Evolutionary conservation across 2,329 filamentous ascomycete species (phyloP), one percentile per base, ranked within the genome.

Genomic region (Verticillium longisporum): DNA sequence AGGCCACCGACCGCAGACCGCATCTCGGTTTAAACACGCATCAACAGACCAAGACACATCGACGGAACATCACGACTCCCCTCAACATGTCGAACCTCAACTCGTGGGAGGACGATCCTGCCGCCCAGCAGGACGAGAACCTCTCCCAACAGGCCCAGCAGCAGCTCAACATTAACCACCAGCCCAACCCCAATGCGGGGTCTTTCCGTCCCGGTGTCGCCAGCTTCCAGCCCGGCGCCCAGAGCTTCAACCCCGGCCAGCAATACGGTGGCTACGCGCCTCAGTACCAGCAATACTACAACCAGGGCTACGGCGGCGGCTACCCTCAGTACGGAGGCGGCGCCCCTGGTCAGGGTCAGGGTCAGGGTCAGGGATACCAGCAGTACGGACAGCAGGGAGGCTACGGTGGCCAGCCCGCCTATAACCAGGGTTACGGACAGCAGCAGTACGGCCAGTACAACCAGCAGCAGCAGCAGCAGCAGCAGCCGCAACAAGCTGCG

Each of bases 41-140:
- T 32, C 56, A 50, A 6, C 18, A 58, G n/a, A 13, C 32, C 11
- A 9, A 32, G 13, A 14, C 55, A 15, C 31, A 33, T 15, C 45
- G 10, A 18, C 38, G 56, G 55, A 32, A 54, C 53, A 62, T 38
- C 55, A 21, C 41, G 56, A 11, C 38, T n/a, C 18, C 45, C 18
- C 18, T 63, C 68, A 82, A 61, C 71, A 97, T 97, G 92, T 89
- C 93, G 69, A 88, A 93, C 75, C 90, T 92, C 71, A 92, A 96
- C 76, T 97, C 92, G 65, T 98, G 95, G 91, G 93, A 98, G 79
- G 92, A 96, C 71, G 91, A 93, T 71, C 87, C 88, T 70, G 82
- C 88, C 60, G 87, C 86, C 65, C 88, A 91, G 80, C 88, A 91
- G 80, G 89, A 93, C 70, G 89, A 91, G 69, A 85, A 85, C 74